Conservation (phyloP, 148 eudicot genomes). For the Polygonum aviculare region DNA sequence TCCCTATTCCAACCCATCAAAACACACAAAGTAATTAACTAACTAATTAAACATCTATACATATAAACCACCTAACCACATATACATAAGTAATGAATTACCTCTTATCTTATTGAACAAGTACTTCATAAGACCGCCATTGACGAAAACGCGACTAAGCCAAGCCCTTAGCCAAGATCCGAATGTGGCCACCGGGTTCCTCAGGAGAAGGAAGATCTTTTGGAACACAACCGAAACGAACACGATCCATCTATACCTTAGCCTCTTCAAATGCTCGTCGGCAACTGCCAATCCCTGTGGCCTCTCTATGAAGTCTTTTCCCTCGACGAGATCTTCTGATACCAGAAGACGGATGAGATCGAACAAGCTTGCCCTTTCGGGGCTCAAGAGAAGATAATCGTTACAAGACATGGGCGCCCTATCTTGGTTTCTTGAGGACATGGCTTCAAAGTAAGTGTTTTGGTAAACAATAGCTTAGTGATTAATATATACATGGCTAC, state of each 20-base stretch:
- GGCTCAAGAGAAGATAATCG: constrained; percentile 26
- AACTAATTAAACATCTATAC: background rate
- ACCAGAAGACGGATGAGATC: constrained; percentile 22
- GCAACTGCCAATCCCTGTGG: constrained; percentile 10
- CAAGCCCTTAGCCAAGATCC: constrained; percentile 21
- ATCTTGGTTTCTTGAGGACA: constrained; percentile 1
- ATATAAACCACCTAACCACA: background rate
- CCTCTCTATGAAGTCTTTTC: constrained; percentile 15
- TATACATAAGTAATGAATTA: background rate
- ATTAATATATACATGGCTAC: background rate
- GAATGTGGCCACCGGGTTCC: constrained; percentile 17
- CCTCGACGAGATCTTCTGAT: constrained; percentile 8
- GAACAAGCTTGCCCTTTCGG: constrained; percentile 20
- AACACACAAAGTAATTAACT: background rate
- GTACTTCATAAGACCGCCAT: constrained; percentile 20
- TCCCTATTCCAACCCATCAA: constrained; percentile 19
- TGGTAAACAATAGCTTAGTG: background rate
- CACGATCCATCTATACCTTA: constrained; percentile 30
- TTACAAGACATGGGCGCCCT: background rate
- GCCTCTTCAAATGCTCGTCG: constrained; percentile 12
- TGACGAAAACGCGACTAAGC: constrained; percentile 22
- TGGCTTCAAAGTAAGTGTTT: constrained; percentile 2
- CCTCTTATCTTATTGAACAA: constrained; percentile 18
- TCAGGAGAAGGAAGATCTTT: constrained; percentile 16
- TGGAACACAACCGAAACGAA: constrained; percentile 22